A percentile compares a stretch with the other conserved stretches of the same genome.
These are phyloP conservation scores for Scenedesmus sp. DNA, from an alignment of 163 green algal genomes.

Conservation along the genomic window DNA sequence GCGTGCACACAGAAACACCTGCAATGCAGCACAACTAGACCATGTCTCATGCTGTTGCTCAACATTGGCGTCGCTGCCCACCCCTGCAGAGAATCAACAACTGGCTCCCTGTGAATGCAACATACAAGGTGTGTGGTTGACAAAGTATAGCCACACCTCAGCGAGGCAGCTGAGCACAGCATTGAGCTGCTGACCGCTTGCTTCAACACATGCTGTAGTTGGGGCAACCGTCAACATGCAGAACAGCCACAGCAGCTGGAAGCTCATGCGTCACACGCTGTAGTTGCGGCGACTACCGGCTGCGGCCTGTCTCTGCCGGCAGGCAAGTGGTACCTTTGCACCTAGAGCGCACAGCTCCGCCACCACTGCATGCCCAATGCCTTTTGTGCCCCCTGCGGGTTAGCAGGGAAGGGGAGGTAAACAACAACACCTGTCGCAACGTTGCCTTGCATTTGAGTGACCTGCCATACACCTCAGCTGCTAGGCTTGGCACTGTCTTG, in stretches of 20 bases:
- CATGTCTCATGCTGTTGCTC: not conserved
- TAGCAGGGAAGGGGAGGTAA: not conserved
- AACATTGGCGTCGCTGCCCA: not conserved
- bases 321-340: slow-evolving; percentile 54
- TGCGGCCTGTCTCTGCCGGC: not conserved
- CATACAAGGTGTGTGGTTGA: too few relatives aligned
- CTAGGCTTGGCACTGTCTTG: too few relatives aligned
- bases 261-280: not conserved
- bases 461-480: too few relatives aligned
- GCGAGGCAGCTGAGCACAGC: too few relatives aligned
- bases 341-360: slow-evolving; percentile 79
- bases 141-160: too few relatives aligned
- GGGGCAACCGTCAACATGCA: too few relatives aligned
- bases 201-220: too few relatives aligned
- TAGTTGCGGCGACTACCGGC: not conserved
- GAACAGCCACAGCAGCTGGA: too few relatives aligned
- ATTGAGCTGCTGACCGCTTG: too few relatives aligned
- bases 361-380: slow-evolving; percentile 84
- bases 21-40: not conserved
- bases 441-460: not conserved
- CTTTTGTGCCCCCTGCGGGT: slow-evolving; percentile 70
- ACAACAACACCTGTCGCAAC: not conserved
- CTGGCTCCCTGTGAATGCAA: too few relatives aligned
- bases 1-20: slow-evolving; percentile 85
- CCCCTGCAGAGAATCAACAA: too few relatives aligned